Conservation (phyloP, 768 basidiomycete species). For the Clitopilus passeckerianus region DNA sequence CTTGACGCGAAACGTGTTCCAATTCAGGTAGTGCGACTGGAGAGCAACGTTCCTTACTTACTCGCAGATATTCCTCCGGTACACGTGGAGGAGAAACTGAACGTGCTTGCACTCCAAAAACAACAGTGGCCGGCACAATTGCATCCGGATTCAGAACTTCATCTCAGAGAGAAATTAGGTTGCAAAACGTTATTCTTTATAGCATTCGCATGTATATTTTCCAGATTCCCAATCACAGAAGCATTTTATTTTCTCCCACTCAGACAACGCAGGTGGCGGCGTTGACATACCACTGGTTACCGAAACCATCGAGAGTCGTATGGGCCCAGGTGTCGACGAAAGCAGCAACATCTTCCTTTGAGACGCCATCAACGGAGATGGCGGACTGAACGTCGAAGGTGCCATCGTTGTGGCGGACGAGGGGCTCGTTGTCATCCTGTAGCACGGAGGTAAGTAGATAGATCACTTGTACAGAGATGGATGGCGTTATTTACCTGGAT, state of each 20-base stretch:
- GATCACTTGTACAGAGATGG: neutral
- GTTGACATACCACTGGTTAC: neutral
- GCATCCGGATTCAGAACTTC: too few relatives aligned
- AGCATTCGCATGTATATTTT: neutral
- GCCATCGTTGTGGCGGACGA: neutral
- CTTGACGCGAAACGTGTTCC: neutral
- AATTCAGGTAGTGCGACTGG: too few relatives aligned
- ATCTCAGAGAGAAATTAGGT: too few relatives aligned
- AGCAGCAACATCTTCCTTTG: neutral
- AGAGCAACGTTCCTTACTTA: too few relatives aligned
- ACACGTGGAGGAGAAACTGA: too few relatives aligned
- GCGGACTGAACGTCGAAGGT: neutral
- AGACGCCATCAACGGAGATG: neutral
- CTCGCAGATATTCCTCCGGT: too few relatives aligned
- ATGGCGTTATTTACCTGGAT: neutral
- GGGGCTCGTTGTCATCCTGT: neutral
- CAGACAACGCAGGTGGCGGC: neutral
- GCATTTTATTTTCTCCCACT: neutral
- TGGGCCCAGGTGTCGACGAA: neutral
- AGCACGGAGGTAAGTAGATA: neutral
- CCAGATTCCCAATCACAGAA: neutral
- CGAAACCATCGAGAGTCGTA: neutral
- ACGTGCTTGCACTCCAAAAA: too few relatives aligned
- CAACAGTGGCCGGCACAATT: too few relatives aligned
- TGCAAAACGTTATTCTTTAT: neutral